These are phyloP conservation scores for Chlorella ohadii DNA, from an alignment of 139 green algal species.

Conservation along the genomic window DNA sequence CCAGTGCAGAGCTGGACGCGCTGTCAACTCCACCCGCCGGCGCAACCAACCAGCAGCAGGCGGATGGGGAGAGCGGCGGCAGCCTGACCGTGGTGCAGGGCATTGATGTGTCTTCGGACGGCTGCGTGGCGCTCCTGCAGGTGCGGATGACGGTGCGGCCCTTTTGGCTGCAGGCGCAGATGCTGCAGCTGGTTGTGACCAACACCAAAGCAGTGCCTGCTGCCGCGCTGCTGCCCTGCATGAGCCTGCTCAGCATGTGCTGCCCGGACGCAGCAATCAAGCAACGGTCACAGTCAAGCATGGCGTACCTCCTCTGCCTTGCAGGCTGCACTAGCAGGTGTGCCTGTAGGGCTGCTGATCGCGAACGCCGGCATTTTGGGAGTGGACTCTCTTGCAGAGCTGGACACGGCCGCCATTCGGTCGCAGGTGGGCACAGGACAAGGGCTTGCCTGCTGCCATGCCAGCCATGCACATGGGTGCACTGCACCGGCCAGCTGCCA, in stretches of 20 bases:
- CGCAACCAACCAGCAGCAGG: not conserved
- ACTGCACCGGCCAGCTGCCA: too few species aligned
- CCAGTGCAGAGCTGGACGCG: slow-evolving; percentile 37
- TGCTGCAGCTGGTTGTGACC: too few species aligned
- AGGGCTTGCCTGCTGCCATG: not conserved
- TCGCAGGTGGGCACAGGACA: slow-evolving; percentile 23
- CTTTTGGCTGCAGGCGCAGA: too few species aligned
- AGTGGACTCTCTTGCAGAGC: slow-evolving; percentile 41
- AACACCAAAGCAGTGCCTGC: too few species aligned
- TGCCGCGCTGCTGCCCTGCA: too few species aligned
- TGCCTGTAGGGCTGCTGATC: slow-evolving; percentile 47
- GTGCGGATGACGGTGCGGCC: too few species aligned
- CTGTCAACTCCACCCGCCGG: not conserved
- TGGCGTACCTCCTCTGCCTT: too few species aligned
- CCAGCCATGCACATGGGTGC: too few species aligned
- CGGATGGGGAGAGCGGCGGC: not conserved
- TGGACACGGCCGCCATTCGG: slow-evolving; percentile 37
- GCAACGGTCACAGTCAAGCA: too few species aligned
- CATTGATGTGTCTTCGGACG: slow-evolving; percentile 36
- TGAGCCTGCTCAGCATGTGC: too few species aligned
- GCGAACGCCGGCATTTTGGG: slow-evolving; percentile 58
- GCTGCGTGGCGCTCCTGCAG: not conserved
- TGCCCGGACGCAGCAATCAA: too few species aligned
- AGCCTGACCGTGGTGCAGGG: not conserved
- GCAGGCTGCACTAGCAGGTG: not conserved